Evolutionary conservation across 2,329 filamentous ascomycete species (phyloP), one percentile per base, ranked within the genome.

Genomic region (Arthrinium phaeospermum): DNA sequence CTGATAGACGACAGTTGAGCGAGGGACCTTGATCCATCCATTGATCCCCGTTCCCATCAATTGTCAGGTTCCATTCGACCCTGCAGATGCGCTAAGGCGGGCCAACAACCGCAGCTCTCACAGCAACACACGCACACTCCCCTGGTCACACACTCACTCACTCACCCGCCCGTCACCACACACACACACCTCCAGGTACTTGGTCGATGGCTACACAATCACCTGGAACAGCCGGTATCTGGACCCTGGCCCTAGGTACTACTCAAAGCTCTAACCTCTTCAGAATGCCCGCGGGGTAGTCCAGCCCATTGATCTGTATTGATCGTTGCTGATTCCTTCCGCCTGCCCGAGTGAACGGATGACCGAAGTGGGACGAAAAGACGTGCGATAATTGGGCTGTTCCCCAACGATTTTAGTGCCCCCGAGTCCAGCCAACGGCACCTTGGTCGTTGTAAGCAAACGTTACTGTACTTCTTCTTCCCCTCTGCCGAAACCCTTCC

Each of bases 1-100:
- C 67, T 74, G 73, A 73, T 70, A 72, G 57, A 64, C 57, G 57
- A 64, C 57, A 41, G 57, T 64, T 64, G 57, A 64, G 57, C 57
- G 57, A 64, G 30, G 57, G 34, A 22, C 27, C 53, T 41, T 64
- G 57, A 70, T 47, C 34, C 49, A 70, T 70, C 68, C 47, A 70
- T 68, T 71, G 46, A 68, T 71, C 70, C 51, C 53, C 49, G 67
- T 46, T 68, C 67, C 67, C 44, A 68, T 68, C 67, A 68, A 68
- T 46, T 68, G 67, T 64, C 57, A 64, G 67, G 67, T 68, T 68
- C 67, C 67, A 49, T 68, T 68, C 57, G 67, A 68, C 67, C 57
- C 57, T 64, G 57, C 57, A 64, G 57, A 41, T 64, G 34, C 57
- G 57, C 57, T 64, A 64, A 64, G 57, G 57, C 57, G 57, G 57